Percentiles rank a stretch among this genome's conserved stretches.
phyloP scores from a whole-genome alignment of 192 early-diverging fungal genomes.

The Gonapodya sp. region DNA sequence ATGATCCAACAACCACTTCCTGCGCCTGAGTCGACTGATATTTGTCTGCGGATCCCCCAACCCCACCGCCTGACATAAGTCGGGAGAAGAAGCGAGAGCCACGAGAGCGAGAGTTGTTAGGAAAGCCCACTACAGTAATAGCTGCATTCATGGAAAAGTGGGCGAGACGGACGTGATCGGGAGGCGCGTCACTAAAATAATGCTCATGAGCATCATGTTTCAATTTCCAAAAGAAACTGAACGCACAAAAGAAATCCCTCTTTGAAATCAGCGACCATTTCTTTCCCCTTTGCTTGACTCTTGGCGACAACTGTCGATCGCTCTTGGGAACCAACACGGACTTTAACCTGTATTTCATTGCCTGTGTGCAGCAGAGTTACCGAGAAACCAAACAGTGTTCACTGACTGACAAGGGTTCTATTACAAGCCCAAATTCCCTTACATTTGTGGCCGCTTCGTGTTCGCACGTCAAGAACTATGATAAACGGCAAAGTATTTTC shows the following conservation, averaged over 20 bases:
- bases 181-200: neutral
- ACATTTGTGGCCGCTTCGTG: neutral
- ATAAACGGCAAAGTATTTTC: neutral
- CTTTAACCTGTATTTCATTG: neutral
- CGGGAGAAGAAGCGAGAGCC: neutral
- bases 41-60: neutral
- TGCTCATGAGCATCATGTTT: neutral
- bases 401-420: neutral
- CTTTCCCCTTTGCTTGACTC: neutral
- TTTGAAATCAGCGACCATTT: neutral
- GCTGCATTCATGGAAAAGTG: neutral
- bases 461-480: neutral
- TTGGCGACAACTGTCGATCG: neutral
- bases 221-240: neutral
- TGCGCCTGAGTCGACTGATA: neutral
- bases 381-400: neutral
- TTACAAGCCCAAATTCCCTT: neutral
- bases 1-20: neutral
- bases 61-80: neutral
- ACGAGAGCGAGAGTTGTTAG: neutral
- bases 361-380: neutral
- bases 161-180: neutral
- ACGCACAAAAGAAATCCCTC: neutral
- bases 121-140: neutral
- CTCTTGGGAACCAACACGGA: neutral